Conservation (phyloP, 2,329 filamentous ascomycete genomes). For the Neonectria faginata region DNA sequence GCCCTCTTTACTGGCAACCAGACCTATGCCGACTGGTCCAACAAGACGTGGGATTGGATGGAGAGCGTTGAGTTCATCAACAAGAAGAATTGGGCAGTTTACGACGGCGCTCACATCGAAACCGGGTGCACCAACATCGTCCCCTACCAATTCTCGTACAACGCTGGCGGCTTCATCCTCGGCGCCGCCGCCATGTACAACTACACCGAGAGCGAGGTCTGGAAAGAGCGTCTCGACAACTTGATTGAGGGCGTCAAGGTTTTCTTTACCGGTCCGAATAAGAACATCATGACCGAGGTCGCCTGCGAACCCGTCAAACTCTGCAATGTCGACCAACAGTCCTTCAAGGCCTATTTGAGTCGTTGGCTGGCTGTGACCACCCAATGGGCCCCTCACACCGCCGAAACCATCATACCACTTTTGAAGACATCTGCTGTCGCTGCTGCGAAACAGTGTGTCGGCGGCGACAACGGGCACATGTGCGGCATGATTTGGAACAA, state of each 20-base stretch:
- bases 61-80: slow-evolving; percentile 67
- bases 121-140: slow-evolving; percentile 69
- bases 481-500: slow-evolving; percentile 72
- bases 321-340: slow-evolving; percentile 72
- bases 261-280: slow-evolving; percentile 65
- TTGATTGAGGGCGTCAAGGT: slow-evolving; percentile 65
- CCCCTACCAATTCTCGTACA: slow-evolving; percentile 77
- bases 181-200: slow-evolving; percentile 78
- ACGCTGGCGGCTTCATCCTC: slow-evolving; percentile 73
- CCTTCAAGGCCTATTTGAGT: slow-evolving; percentile 73
- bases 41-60: slow-evolving; percentile 79
- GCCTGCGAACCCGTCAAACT: slow-evolving; percentile 71
- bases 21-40: slow-evolving; percentile 83
- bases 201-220: slow-evolving; percentile 63
- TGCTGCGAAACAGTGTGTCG: slow-evolving; percentile 68
- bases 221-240: slow-evolving; percentile 69
- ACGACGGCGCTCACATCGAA: slow-evolving; percentile 69
- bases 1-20: slow-evolving; percentile 81
- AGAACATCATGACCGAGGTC: slow-evolving; percentile 72
- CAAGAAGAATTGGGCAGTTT: slow-evolving; percentile 66
- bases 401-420: slow-evolving; percentile 63
- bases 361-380: slow-evolving; percentile 72
- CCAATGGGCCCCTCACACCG: slow-evolving; percentile 72
- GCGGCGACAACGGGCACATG: slow-evolving; percentile 66
- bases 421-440: slow-evolving; percentile 67